A percentile compares a stretch with the other conserved stretches of the same genome.
phyloP scores from a whole-genome alignment of 192 early-diverging fungal species.

The Pilobolus umbonatus region DNA sequence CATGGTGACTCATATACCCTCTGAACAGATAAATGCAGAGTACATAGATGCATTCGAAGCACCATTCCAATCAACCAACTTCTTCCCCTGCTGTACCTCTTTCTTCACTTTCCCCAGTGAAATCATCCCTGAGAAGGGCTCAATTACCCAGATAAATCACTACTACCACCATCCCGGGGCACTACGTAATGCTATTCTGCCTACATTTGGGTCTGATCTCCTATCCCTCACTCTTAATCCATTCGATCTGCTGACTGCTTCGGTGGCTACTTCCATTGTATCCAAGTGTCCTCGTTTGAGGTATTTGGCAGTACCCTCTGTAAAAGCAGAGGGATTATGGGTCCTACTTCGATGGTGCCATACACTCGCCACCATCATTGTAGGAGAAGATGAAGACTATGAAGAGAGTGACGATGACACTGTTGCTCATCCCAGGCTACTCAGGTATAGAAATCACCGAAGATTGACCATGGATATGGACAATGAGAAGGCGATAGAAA shows the following conservation, averaged over 20 bases:
- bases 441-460: too few species aligned
- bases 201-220: conserved; percentile 26
- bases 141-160: conserved; percentile 18
- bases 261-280: conserved; percentile 18
- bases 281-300: conserved; percentile 21
- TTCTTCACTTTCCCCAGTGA: conserved; percentile 21
- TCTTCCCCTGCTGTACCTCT: conserved; percentile 18
- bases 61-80: neutral
- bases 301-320: conserved; percentile 9
- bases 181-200: conserved; percentile 26
- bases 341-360: conserved; percentile 21
- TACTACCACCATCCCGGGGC: conserved; percentile 32
- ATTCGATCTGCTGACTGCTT: conserved; percentile 22
- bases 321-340: conserved; percentile 31
- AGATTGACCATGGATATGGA: conserved; percentile 8
- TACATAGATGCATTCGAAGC: neutral
- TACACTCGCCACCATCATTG: conserved; percentile 21
- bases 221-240: conserved; percentile 20
- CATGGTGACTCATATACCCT: conserved; percentile 16
- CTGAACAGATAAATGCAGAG: neutral
- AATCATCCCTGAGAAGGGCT: conserved; percentile 3
- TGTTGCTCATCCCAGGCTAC: neutral
- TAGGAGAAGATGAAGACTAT: conserved; percentile 11
- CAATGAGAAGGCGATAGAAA: conserved; percentile 18
- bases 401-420: conserved; percentile 8